Percentiles rank a stretch among this genome's conserved stretches.
Evolutionary conservation across 306 rosid genomes (phyloP).

Genomic region (Senna siamea): DNA sequence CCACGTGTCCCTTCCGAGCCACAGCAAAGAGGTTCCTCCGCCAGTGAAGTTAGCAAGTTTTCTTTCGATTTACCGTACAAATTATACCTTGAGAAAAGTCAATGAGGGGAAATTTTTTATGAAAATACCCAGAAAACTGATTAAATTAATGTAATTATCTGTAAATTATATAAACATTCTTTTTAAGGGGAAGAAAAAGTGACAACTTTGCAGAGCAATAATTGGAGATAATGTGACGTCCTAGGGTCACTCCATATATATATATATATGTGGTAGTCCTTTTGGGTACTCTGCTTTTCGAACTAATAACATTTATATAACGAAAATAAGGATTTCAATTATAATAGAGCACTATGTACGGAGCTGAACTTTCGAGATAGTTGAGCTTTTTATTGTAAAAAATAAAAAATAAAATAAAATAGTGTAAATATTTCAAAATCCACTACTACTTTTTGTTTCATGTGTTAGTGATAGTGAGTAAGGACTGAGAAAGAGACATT

Average conservation of each 20-base stretch:
- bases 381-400: too few species aligned
- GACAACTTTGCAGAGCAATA: not conserved
- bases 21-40: slow-evolving; percentile 22
- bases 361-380: too few species aligned
- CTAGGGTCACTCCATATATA: not conserved
- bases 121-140: not conserved
- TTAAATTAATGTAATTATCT: not conserved
- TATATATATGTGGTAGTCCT: not conserved
- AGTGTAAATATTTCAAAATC: too few species aligned
- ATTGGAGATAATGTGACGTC: not conserved
- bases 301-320: too few species aligned
- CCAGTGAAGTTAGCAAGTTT: not conserved
- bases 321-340: too few species aligned
- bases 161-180: slow-evolving; percentile 4
- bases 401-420: too few species aligned
- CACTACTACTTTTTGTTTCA: too few species aligned
- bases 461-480: too few species aligned
- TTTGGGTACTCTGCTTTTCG: not conserved
- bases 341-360: not conserved
- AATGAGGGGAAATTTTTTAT: not conserved
- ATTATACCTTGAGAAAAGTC: too few species aligned
- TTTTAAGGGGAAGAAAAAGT: not conserved
- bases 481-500: too few species aligned
- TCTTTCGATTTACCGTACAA: too few species aligned
- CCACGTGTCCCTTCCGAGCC: slow-evolving; percentile 50